phyloP scores from a whole-genome alignment of 805 yeast genomes.

The Starmerella bombicola region DNA sequence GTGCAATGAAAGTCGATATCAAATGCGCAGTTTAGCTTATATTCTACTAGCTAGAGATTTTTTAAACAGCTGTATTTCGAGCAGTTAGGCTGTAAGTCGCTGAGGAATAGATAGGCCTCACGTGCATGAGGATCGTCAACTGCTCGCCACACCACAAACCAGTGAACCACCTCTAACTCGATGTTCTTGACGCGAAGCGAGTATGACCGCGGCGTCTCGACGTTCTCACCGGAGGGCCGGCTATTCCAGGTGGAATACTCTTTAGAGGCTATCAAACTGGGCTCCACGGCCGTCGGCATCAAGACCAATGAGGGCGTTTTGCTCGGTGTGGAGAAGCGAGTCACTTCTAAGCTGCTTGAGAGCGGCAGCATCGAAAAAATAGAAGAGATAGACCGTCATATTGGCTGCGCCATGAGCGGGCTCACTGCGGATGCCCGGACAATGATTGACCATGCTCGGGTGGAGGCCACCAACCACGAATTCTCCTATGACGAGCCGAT shows the following conservation, averaged over 20 bases:
- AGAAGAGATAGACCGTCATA: slow-evolving; percentile 83
- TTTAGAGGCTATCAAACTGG: slow-evolving; percentile 87
- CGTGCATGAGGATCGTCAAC: background rate
- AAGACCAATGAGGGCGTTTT: slow-evolving; percentile 92
- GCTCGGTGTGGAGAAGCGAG: slow-evolving; percentile 93
- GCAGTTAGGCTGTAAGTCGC: too few relatives aligned
- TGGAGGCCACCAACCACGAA: slow-evolving; percentile 65
- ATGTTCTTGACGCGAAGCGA: slow-evolving; percentile 99
- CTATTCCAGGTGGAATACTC: slow-evolving; percentile 96
- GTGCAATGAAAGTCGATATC: too few relatives aligned
- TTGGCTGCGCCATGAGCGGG: slow-evolving; percentile 99
- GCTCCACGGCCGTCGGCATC: slow-evolving; percentile 97
- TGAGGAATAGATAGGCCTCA: too few relatives aligned
- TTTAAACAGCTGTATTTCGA: too few relatives aligned
- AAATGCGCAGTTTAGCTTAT: too few relatives aligned
- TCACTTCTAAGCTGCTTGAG: slow-evolving; percentile 82
- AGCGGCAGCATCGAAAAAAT: slow-evolving; percentile 90
- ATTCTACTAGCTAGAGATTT: too few relatives aligned
- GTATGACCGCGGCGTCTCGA: slow-evolving; percentile 96
- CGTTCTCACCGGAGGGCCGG: slow-evolving; percentile 98
- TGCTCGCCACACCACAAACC: slow-evolving; percentile 2
- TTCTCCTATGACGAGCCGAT: slow-evolving; percentile 86
- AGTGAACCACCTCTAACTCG: background rate
- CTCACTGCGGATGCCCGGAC: slow-evolving; percentile 97
- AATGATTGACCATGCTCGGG: slow-evolving; percentile 97